These are phyloP conservation scores for Funneliformis geosporum DNA, from an alignment of 192 early-diverging fungal genomes.

Conservation along the genomic window DNA sequence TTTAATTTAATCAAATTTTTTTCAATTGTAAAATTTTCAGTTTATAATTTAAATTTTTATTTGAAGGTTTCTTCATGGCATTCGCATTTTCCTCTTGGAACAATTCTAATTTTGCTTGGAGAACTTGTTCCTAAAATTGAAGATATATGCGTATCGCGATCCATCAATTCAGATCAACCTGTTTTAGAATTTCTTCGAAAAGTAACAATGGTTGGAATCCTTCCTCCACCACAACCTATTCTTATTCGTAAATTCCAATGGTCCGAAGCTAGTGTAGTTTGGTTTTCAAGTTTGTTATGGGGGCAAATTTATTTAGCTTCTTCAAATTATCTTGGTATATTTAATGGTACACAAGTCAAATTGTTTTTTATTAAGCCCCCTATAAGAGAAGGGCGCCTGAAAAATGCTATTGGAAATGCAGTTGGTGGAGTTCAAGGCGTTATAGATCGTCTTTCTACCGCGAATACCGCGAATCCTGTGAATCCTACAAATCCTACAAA, in stretches of 20 bases:
- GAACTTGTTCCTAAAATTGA: constrained; percentile 72
- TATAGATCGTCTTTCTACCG: not conserved
- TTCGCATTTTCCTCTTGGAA: constrained; percentile 66
- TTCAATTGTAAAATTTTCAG: constrained; percentile 34
- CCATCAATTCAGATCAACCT: constrained; percentile 62
- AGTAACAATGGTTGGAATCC: constrained; percentile 44
- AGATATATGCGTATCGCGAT: constrained; percentile 56
- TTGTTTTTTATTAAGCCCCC: not conserved
- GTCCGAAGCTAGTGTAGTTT: constrained; percentile 63
- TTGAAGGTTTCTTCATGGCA: constrained; percentile 65
- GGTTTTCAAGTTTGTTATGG: constrained; percentile 73
- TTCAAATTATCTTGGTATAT: constrained; percentile 41
- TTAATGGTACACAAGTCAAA: constrained; percentile 21
- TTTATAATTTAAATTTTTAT: constrained; percentile 22
- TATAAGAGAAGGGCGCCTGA: not conserved
- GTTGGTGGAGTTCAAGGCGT: not conserved
- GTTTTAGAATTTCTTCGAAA: constrained; percentile 55
- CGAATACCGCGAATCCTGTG: not conserved
- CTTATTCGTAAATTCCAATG: constrained; percentile 62
- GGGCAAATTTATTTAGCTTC: constrained; percentile 66
- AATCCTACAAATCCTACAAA: not conserved
- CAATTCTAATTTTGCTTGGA: constrained; percentile 65
- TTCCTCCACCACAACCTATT: constrained; percentile 53
- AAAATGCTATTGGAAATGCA: not conserved
- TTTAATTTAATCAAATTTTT: constrained; percentile 40